phyloP scores from a whole-genome alignment of 805 yeast genomes.

The Tetrapisispora arboricola region DNA sequence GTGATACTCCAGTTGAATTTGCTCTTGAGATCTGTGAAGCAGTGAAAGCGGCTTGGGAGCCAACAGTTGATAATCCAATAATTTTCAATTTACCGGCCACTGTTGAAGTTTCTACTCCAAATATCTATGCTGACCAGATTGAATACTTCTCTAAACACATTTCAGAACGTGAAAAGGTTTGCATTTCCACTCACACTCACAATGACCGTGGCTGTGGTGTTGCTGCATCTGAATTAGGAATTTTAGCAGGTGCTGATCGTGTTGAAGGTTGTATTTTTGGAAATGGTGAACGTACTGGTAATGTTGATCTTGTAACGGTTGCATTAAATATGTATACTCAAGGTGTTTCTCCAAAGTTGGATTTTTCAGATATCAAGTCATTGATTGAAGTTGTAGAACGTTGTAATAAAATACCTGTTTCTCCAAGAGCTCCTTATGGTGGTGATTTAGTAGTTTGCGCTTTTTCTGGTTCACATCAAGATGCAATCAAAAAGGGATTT shows the following conservation, averaged over 20 bases:
- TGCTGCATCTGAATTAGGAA: conserved; percentile 80
- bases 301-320: conserved; percentile 70
- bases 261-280: conserved; percentile 82
- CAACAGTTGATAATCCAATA: conserved; percentile 52
- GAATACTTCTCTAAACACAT: conserved; percentile 59
- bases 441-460: conserved; percentile 79
- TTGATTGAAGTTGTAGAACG: conserved; percentile 66
- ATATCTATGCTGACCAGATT: conserved; percentile 75
- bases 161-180: conserved; percentile 55
- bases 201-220: conserved; percentile 83
- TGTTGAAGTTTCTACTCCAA: conserved; percentile 73
- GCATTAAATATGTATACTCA: conserved; percentile 73
- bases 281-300: conserved; percentile 82
- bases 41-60: conserved; percentile 67
- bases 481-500: conserved; percentile 80
- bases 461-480: conserved; percentile 79
- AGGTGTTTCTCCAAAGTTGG: conserved; percentile 61
- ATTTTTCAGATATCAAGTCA: conserved; percentile 56
- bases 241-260: conserved; percentile 79
- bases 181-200: conserved; percentile 73
- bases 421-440: conserved; percentile 72
- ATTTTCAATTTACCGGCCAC: conserved; percentile 80
- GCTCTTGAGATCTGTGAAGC: conserved; percentile 62
- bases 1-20: conserved; percentile 57
- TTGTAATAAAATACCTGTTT: conserved; percentile 73